These are phyloP conservation scores for Nepenthes mirabilis DNA, from an alignment of 148 eudicot species.

Conservation along the genomic window DNA sequence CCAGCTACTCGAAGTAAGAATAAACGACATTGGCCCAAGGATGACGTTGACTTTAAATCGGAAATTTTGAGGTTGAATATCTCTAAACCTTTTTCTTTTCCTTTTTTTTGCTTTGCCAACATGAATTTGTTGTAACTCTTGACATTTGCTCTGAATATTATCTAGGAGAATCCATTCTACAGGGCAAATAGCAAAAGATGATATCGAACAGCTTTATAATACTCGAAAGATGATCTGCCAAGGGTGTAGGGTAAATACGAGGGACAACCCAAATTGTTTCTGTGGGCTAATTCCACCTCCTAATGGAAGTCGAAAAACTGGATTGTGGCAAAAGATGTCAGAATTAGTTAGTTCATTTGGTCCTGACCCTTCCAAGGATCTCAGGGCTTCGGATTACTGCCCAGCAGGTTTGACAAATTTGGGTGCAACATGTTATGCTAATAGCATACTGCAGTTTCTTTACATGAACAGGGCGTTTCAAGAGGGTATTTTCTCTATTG, in stretches of 20 bases:
- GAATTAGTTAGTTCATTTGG: conserved; percentile 62
- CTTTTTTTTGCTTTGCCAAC: not conserved
- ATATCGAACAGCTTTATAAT: conserved; percentile 69
- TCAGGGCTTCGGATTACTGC: conserved; percentile 38
- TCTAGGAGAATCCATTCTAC: conserved; percentile 59
- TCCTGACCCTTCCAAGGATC: conserved; percentile 64
- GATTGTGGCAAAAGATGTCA: conserved; percentile 87
- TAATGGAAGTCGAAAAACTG: conserved; percentile 79
- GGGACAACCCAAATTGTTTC: conserved; percentile 93
- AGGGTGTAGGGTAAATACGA: conserved; percentile 87
- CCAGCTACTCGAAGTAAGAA: conserved; percentile 71
- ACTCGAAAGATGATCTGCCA: conserved; percentile 64
- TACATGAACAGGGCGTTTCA: conserved; percentile 82
- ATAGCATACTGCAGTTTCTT: conserved; percentile 89
- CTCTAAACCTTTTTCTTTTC: not conserved
- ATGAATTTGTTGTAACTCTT: not conserved
- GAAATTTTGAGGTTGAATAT: conserved; percentile 45
- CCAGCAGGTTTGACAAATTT: conserved; percentile 95
- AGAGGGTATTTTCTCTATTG: conserved; percentile 75
- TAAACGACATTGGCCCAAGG: conserved; percentile 61
- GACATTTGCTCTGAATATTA: not conserved
- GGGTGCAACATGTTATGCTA: conserved; percentile 98
- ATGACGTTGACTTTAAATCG: conserved; percentile 37
- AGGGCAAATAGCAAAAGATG: conserved; percentile 49
- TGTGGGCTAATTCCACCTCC: conserved; percentile 77